Evolutionary conservation across 208 protist species (phyloP).

Genomic region (Acanthamoeba triangularis): DNA sequence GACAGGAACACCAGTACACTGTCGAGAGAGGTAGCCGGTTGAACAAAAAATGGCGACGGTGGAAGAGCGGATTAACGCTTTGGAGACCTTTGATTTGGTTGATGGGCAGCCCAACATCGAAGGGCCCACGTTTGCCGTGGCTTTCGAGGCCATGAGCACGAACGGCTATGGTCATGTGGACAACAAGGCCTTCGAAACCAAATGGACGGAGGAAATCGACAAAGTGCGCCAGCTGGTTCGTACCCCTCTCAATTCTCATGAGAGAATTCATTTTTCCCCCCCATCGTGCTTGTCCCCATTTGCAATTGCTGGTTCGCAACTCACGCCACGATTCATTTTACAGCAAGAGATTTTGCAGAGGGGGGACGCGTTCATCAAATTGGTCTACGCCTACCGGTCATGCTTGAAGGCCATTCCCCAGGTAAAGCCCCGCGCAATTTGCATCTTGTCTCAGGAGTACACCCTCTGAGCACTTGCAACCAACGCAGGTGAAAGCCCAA

Average conservation of each 20-base stretch:
- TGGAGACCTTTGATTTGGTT: slow-evolving; percentile 69
- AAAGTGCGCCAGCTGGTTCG: slow-evolving; percentile 68
- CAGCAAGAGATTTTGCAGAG: slow-evolving; percentile 83
- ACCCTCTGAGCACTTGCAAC: neutral
- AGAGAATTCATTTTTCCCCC: neutral
- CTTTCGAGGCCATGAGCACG: slow-evolving; percentile 41
- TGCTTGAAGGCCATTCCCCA: slow-evolving; percentile 85
- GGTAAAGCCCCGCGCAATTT: neutral
- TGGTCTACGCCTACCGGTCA: slow-evolving; percentile 89
- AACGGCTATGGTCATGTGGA: neutral
- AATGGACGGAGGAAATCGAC: slow-evolving; percentile 74
- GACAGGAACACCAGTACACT: neutral
- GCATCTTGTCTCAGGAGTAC: neutral
- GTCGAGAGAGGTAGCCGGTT: neutral
- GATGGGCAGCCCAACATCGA: slow-evolving; percentile 74
- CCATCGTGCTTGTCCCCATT: neutral
- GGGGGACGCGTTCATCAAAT: slow-evolving; percentile 86
- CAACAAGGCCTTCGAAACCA: slow-evolving; percentile 72
- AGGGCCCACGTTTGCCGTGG: slow-evolving; percentile 43
- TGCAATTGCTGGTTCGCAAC: neutral
- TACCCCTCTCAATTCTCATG: slow-evolving; percentile 8
- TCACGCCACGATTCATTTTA: neutral
- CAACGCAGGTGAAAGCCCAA: slow-evolving; percentile 83
- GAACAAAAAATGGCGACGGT: slow-evolving; percentile 65
- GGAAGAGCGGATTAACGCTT: slow-evolving; percentile 59